phyloP scores from a whole-genome alignment of 1,139 yeast genomes.

The Debaryomycetaceae sp. region DNA sequence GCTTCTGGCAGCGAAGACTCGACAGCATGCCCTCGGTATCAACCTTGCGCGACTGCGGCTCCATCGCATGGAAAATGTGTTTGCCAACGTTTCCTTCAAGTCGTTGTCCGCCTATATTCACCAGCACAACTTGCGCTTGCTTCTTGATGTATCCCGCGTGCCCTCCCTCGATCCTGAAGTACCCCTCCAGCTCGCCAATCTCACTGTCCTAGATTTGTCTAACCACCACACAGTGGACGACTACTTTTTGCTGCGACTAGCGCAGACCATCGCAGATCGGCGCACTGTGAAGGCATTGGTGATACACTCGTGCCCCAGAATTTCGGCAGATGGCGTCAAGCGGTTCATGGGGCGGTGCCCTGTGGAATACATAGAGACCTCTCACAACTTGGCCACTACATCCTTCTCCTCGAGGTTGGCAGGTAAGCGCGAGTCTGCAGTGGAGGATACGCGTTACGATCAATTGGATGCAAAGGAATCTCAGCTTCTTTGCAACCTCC shows the following conservation, averaged over 20 bases:
- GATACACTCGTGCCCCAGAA: conserved; percentile 22
- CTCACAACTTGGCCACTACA: conserved; percentile 12
- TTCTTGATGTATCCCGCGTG: conserved; percentile 4
- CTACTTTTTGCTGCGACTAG: neutral
- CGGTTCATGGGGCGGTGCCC: conserved; percentile 11
- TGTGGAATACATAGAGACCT: conserved; percentile 25
- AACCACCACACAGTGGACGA: neutral
- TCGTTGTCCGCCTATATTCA: conserved; percentile 3
- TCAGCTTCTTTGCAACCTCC: conserved; percentile 16
- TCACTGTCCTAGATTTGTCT: conserved; percentile 33
- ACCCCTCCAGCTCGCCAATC: conserved; percentile 25
- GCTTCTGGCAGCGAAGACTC: too few species aligned
- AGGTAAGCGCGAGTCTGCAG: conserved; percentile 3
- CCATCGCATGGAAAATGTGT: conserved; percentile 35
- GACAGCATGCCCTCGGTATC: too few species aligned
- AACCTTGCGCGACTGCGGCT: too few species aligned
- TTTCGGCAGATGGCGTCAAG: conserved; percentile 18
- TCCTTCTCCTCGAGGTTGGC: too few species aligned
- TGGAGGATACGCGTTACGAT: conserved; percentile 24
- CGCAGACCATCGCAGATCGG: conserved; percentile 8
- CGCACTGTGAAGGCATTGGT: conserved; percentile 21
- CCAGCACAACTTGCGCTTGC: conserved; percentile 2
- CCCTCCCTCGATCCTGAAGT: neutral
- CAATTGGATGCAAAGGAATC: too few species aligned
- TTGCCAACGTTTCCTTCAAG: conserved; percentile 19